Base-by-base conservation (phyloP, 345 rosid species). In the Nephelium lappaceum region DNA sequence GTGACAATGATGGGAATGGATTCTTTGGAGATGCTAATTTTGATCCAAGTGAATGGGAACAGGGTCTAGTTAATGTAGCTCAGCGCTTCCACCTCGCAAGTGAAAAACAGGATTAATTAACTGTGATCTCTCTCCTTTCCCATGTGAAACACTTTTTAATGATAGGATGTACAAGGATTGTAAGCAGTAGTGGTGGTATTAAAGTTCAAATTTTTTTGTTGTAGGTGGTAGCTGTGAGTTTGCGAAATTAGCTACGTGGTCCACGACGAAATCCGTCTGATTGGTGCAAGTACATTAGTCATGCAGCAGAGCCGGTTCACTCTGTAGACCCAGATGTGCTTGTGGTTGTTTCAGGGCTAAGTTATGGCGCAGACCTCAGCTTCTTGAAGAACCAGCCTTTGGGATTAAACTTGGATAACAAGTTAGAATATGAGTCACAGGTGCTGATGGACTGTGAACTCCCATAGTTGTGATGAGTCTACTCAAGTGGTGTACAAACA, bases 181-280 rank as follows among this genome's bases (percentile, higher is more conserved):
- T 31, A 2, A 31, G 36, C 3, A 31, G 36, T 31, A 31, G 36
- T 31, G 3, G 36, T 31, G 3, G 36, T n/a, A n/a, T n/a, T 31
- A 31, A 31, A 31, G 36, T 31, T 31, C 36, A 31, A 31, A 31
- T 2, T 31, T 31, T 4, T 3, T 31, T 31, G 1, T 3, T 61
- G 41, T 23, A 76, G 67, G 91, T 84, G 14, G 74, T 88, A 53
- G 89, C 80, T 31, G 66, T 86, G 77, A 84, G 89, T 79, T 47
- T 83, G 76, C 74, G 87, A 70, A 88, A 88, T 24, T 89, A 88
- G 55, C 89, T 86, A 41, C 91, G 86, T n/a, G 91, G 91, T 18
- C 74, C 84, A 5, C 72, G 58, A 11, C 86, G 84, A 43, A 88
- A 86, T 39, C 82, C 71, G 16, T 6, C 8, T 11, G 51, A 45